phyloP scores from a whole-genome alignment of 2,329 filamentous ascomycete genomes.

The Helotiales sp. region DNA sequence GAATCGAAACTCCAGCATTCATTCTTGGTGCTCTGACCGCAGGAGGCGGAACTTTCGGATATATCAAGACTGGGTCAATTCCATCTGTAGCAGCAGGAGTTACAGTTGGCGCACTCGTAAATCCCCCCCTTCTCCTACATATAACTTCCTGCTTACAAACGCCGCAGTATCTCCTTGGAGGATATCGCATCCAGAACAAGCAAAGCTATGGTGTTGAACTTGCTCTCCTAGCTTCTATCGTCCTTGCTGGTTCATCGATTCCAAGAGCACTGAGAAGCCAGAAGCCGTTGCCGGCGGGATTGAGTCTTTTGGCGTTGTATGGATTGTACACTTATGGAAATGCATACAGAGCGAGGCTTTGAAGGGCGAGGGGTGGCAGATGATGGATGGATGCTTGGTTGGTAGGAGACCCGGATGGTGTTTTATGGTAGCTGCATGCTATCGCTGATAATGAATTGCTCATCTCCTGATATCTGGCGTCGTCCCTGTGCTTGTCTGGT shows the following conservation, averaged over 20 bases:
- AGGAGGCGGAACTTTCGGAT: constrained; percentile 85
- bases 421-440: background rate
- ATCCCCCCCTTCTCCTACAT: background rate
- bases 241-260: constrained; percentile 83
- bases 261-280: constrained; percentile 81
- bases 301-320: constrained; percentile 80
- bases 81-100: constrained; percentile 86
- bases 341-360: constrained; percentile 53
- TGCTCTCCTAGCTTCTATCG: constrained; percentile 83
- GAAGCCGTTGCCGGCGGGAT: constrained; percentile 82
- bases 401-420: background rate
- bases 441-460: constrained; percentile 3
- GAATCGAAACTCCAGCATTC: constrained; percentile 69
- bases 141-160: constrained; percentile 7
- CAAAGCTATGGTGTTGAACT: constrained; percentile 86
- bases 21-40: constrained; percentile 82
- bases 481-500: background rate
- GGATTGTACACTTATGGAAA: constrained; percentile 81
- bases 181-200: constrained; percentile 75
- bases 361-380: background rate
- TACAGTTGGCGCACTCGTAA: constrained; percentile 73
- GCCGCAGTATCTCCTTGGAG: constrained; percentile 71
- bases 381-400: background rate
- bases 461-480: background rate
- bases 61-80: constrained; percentile 80